phyloP scores from a whole-genome alignment of 805 yeast species.

The Yarrowia porcina region DNA sequence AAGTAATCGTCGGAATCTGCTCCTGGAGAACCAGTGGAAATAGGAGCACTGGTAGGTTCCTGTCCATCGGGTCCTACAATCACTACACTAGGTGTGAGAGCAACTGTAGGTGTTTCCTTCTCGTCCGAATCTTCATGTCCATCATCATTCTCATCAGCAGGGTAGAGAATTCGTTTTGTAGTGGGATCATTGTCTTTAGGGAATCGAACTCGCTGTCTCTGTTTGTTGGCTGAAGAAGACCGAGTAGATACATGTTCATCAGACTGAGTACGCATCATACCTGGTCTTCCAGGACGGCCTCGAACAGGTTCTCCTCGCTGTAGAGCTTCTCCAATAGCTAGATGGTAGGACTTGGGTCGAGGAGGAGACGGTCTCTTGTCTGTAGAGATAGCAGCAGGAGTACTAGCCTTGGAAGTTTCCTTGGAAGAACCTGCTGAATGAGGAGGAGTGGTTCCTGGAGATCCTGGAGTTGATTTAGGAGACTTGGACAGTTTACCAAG shows the following conservation, averaged over 20 bases:
- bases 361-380: slow-evolving; percentile 13
- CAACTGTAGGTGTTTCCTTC: not conserved
- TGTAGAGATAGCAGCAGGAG: not conserved
- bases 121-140: slow-evolving; percentile 19
- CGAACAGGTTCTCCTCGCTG: not conserved
- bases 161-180: slow-evolving; percentile 31
- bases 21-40: not conserved
- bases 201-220: slow-evolving; percentile 32
- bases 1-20: not conserved
- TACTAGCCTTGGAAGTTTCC: not conserved
- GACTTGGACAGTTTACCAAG: not conserved
- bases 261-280: slow-evolving; percentile 18
- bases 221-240: not conserved
- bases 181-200: slow-evolving; percentile 34
- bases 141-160: slow-evolving; percentile 29
- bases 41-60: not conserved
- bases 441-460: not conserved
- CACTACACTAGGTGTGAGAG: not conserved
- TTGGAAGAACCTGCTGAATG: not conserved
- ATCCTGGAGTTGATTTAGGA: not conserved
- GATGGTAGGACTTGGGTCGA: not conserved
- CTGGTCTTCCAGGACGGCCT: slow-evolving; percentile 10
- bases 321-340: slow-evolving; percentile 5
- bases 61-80: not conserved
- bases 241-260: slow-evolving; percentile 3